Conservation (phyloP, 441 rosid species). For the Populus hybrid region DNA sequence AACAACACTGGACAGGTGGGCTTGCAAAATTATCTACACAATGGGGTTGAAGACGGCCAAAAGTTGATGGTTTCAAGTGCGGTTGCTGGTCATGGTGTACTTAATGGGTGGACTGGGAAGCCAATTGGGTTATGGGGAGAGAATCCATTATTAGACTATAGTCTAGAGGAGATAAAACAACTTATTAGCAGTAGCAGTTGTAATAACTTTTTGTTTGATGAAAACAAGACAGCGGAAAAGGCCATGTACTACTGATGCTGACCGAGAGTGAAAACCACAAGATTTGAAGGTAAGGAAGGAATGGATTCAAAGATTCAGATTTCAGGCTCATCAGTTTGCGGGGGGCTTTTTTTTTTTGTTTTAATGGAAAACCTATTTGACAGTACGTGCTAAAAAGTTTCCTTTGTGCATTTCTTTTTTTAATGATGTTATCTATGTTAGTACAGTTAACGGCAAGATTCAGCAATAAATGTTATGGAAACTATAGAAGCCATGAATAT, state of each 20-base stretch:
- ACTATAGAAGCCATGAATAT: slow-evolving; percentile 10
- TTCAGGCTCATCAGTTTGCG: neutral
- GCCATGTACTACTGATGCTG: slow-evolving; percentile 46
- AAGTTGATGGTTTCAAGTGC: slow-evolving; percentile 20
- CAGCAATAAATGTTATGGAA: slow-evolving; percentile 16
- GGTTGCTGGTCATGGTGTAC: neutral
- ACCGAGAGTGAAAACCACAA: slow-evolving; percentile 30
- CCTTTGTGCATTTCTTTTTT: slow-evolving; percentile 17
- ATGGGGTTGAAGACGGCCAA: slow-evolving; percentile 34
- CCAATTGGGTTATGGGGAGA: slow-evolving; percentile 30
- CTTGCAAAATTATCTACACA: slow-evolving; percentile 21
- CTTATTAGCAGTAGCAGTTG: slow-evolving; percentile 43
- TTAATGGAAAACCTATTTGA: neutral
- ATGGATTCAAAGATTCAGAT: slow-evolving; percentile 9
- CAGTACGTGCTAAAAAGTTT: slow-evolving; percentile 21
- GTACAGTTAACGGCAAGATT: neutral
- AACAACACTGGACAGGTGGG: slow-evolving; percentile 19
- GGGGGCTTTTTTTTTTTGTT: neutral
- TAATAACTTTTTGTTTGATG: slow-evolving; percentile 56
- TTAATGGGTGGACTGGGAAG: slow-evolving; percentile 20
- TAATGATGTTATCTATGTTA: slow-evolving; percentile 12
- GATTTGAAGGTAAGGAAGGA: neutral
- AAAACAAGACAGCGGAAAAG: slow-evolving; percentile 53
- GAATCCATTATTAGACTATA: slow-evolving; percentile 48
- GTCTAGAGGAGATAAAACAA: slow-evolving; percentile 78